Evolutionary conservation across 768 basidiomycete genomes (phyloP).

Genomic region (Termitomyces sp.): DNA sequence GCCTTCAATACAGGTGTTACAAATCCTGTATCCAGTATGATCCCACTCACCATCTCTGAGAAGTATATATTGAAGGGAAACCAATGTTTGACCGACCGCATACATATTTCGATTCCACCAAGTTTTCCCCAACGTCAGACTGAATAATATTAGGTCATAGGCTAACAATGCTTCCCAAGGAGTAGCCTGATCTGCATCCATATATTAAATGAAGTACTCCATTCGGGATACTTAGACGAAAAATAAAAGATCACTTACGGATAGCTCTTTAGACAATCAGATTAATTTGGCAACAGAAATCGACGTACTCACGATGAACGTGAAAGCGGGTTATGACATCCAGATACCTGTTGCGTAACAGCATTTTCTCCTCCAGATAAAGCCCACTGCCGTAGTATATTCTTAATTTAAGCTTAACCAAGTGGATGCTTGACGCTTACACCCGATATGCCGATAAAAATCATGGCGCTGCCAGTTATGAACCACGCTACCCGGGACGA

Average conservation of each 20-base stretch:
- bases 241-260: neutral
- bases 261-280: neutral
- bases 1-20: neutral
- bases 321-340: neutral
- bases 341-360: neutral
- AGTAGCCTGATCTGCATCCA: neutral
- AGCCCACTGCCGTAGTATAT: neutral
- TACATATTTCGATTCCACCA: conserved; percentile 1
- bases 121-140: conserved; percentile 6
- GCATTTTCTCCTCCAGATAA: neutral
- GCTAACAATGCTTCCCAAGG: conserved; percentile 8
- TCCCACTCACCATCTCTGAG: conserved; percentile 3
- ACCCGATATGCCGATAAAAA: neutral
- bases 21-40: neutral
- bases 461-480: neutral
- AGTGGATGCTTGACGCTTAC: neutral
- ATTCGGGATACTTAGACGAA: neutral
- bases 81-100: neutral
- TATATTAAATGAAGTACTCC: neutral
- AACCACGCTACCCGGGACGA: conserved; percentile 2
- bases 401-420: neutral
- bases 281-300: neutral
- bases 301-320: neutral
- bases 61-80: conserved; percentile 1
- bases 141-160: conserved; percentile 6